phyloP scores from a whole-genome alignment of 306 rosid genomes.

The Lathyrus tuberosus region DNA sequence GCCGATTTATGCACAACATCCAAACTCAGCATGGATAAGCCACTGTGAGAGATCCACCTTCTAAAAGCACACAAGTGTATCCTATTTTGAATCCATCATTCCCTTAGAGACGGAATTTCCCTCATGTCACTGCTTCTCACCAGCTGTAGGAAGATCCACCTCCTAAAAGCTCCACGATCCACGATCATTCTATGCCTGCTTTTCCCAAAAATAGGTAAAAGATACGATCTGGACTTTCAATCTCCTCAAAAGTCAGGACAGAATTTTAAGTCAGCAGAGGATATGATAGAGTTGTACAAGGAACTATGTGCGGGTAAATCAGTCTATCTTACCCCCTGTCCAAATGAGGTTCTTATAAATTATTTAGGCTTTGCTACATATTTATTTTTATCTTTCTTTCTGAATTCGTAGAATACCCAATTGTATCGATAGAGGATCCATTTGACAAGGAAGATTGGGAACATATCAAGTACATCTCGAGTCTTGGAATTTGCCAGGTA shows the following conservation, averaged over 20 bases:
- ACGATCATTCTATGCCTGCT: constrained; percentile 25
- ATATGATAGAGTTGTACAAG: constrained; percentile 77
- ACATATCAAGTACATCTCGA: constrained; percentile 63
- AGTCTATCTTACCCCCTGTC: constrained; percentile 25
- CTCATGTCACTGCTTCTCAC: too few species aligned
- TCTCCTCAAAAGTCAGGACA: constrained; percentile 77
- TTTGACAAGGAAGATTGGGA: constrained; percentile 99
- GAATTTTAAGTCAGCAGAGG: constrained; percentile 84
- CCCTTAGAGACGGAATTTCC: constrained; percentile 85
- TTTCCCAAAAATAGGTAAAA: constrained; percentile 63
- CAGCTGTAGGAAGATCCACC: constrained; percentile 52
- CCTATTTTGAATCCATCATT: too few species aligned
- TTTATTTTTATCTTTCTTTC: constrained; percentile 34
- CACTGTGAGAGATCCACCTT: constrained; percentile 85
- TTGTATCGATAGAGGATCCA: constrained; percentile 93
- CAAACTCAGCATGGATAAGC: constrained; percentile 56
- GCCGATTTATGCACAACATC: constrained; percentile 47
- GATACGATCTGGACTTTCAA: constrained; percentile 84
- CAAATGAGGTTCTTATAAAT: not conserved
- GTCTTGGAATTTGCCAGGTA: constrained; percentile 91
- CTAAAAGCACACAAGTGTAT: constrained; percentile 62
- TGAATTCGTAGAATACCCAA: constrained; percentile 65
- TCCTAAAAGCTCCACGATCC: too few species aligned
- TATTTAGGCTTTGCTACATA: constrained; percentile 26
- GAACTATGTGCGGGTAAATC: constrained; percentile 74